Evolutionary conservation across 768 basidiomycete genomes (phyloP).

Genomic region (Termitomyces sp.): DNA sequence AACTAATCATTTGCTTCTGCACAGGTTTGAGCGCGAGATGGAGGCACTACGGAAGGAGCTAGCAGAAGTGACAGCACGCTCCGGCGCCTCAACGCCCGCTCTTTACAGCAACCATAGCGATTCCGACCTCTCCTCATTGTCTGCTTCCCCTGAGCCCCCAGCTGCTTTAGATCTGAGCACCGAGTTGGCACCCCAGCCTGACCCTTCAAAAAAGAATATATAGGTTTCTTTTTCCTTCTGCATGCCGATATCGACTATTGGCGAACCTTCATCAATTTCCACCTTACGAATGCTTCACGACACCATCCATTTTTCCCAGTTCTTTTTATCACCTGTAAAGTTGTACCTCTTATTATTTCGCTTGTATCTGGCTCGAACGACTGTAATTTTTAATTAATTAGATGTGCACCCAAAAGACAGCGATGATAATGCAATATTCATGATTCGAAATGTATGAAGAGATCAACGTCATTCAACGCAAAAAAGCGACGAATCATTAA

Average conservation of each 20-base stretch:
- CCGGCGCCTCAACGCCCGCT: constrained; percentile 50
- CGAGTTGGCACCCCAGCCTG: constrained; percentile 8
- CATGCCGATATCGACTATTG: background rate
- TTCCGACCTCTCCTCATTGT: constrained; percentile 15
- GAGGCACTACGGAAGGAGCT: constrained; percentile 89
- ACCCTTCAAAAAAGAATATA: constrained; percentile 12
- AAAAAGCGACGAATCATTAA: background rate
- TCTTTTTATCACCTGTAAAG: constrained; percentile 3
- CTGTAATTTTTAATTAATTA: background rate
- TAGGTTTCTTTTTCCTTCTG: background rate
- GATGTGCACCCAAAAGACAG: too few relatives aligned
- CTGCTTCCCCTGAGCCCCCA: constrained; percentile 9
- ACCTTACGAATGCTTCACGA: constrained; percentile 5
- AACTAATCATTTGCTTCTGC: constrained; percentile 11
- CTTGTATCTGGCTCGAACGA: background rate
- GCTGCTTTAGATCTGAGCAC: constrained; percentile 14
- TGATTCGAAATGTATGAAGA: background rate
- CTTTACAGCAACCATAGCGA: constrained; percentile 13
- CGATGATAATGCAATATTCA: background rate
- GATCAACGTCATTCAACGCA: background rate
- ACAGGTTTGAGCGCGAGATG: constrained; percentile 88
- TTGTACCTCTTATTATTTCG: constrained; percentile 9
- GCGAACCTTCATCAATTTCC: background rate
- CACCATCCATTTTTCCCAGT: background rate
- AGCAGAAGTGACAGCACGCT: constrained; percentile 63